Evolutionary conservation across 371 early-diverging fungal species (phyloP).

Genomic region (Dinochytrium kinnereticum): DNA sequence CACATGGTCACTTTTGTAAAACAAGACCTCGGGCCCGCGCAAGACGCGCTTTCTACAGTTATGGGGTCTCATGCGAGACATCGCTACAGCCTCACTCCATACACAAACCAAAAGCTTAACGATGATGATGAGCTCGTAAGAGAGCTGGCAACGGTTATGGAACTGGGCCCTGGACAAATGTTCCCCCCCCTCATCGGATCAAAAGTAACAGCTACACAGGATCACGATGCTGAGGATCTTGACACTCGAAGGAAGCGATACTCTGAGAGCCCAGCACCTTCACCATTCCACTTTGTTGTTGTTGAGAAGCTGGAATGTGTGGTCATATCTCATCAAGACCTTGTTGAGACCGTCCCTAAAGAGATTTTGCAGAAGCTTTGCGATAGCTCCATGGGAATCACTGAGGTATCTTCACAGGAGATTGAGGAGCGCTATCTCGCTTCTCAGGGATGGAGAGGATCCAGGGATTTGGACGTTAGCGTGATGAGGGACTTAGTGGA

Average conservation of each 20-base stretch:
- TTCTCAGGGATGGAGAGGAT: constrained; percentile 32
- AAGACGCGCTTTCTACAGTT: not conserved
- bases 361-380: constrained; percentile 20
- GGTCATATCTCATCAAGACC: constrained; percentile 26
- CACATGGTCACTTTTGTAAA: constrained; percentile 37
- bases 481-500: constrained; percentile 13
- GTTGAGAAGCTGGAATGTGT: constrained; percentile 29
- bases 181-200: constrained; percentile 33
- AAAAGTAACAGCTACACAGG: not conserved
- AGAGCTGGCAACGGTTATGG: constrained; percentile 34
- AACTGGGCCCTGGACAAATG: constrained; percentile 27
- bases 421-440: constrained; percentile 37
- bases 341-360: constrained; percentile 26
- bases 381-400: constrained; percentile 25
- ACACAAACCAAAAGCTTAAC: not conserved
- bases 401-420: constrained; percentile 32
- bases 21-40: constrained; percentile 22
- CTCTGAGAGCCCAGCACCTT: not conserved
- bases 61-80: constrained; percentile 6
- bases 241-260: not conserved
- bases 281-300: constrained; percentile 39
- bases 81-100: constrained; percentile 28
- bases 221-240: not conserved
- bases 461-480: constrained; percentile 7
- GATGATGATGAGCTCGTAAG: constrained; percentile 31